Base-by-base conservation (phyloP, 2,329 filamentous ascomycete genomes). In the Fusarium albidum region DNA sequence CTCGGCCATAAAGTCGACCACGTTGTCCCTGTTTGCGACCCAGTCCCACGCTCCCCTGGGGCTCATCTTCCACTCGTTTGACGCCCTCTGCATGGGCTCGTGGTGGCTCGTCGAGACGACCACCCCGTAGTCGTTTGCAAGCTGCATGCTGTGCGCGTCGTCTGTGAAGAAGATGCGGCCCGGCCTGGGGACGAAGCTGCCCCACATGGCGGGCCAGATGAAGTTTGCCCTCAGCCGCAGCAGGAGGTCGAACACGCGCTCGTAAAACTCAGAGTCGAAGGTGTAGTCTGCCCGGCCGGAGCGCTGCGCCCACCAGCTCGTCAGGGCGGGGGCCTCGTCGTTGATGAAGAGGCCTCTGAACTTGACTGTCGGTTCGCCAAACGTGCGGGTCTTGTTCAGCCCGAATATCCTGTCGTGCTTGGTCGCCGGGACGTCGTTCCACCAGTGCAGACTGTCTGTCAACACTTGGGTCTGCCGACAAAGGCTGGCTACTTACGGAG, bases 271-370 rank as follows among this genome's bases (percentile, higher is more conserved):
- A n/a, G 82, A 76, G 50, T 83, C 83, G 56, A 79, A 82, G 3
- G 78, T 79, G 6, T 72, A 55, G 14, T 31, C 39, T 26, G 78
- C 73, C 52, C 75, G 77, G 10, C 21, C 21, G 28, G 78, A 73
- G 52, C 75, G 77, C 7, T 38, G 18, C 6, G 34, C 17, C 7
- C 89, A 79, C 85, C 87, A 91, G 57, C 84, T 85, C 0, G 87
- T 89, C 38, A 90, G 70, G 2, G 82, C 84, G 0, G 87, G 87
- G 45, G 85, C 84, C 67, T 90, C 87, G 51, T 90, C 87, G 65
- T 90, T 90, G 68, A 90, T 75, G 73, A 90, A 90, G 67, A 90
- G 79, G 3, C 87, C 87, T 13, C 87, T 81, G 68, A 89, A 90
- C 66, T 86, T 87, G 59, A 90, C 82, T 0, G 80, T 80, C 2